Evolutionary conservation across 768 basidiomycete species (phyloP).

Genomic region (Mycena capillaripes): DNA sequence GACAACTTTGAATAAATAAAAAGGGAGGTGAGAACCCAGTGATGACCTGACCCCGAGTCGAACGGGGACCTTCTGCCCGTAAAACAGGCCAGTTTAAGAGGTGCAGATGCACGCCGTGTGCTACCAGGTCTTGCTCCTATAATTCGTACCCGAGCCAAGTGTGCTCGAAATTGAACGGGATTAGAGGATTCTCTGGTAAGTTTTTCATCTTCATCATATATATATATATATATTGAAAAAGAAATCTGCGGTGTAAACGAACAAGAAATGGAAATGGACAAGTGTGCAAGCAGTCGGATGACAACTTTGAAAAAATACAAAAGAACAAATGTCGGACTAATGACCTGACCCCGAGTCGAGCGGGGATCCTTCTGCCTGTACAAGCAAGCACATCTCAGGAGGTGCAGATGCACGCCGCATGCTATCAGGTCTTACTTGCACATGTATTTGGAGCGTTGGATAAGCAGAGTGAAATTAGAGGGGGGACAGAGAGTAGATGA

Average conservation of each 20-base stretch:
- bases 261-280: background rate
- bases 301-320: background rate
- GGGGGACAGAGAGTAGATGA: no score
- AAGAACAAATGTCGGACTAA: background rate
- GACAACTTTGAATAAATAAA: no score
- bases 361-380: background rate
- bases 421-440: background rate
- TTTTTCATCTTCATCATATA: no score
- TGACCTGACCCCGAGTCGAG: constrained; percentile 15
- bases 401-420: background rate
- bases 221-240: no score
- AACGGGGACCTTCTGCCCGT: background rate
- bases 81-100: background rate
- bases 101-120: background rate
- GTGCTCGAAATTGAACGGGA: background rate
- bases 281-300: no score
- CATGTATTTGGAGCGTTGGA: background rate
- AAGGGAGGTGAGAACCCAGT: background rate
- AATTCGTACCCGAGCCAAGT: background rate
- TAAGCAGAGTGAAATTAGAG: no score
- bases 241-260: no score
- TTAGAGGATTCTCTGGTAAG: no score
- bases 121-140: background rate
- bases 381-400: background rate
- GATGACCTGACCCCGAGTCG: constrained; percentile 14